phyloP scores from a whole-genome alignment of 2,329 filamentous ascomycete species.

The Sarocladiaceae sp. region DNA sequence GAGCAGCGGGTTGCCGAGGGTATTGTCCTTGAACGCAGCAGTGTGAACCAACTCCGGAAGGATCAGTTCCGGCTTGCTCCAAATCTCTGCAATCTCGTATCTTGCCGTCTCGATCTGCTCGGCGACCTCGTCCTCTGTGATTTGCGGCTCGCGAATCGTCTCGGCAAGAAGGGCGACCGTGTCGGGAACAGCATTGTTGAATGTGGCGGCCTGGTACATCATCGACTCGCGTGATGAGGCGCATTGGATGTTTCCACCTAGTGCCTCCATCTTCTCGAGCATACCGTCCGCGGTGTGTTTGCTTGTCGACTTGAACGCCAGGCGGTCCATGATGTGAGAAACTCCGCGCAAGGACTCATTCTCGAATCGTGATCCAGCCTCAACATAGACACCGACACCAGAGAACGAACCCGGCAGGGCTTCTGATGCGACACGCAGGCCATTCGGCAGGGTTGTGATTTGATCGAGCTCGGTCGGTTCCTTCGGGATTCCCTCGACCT shows the following conservation, averaged over 20 bases:
- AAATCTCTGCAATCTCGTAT: slow-evolving; percentile 96
- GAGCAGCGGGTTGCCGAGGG: slow-evolving; percentile 85
- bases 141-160: slow-evolving; percentile 80
- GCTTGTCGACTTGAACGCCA: slow-evolving; percentile 89
- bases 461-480: slow-evolving; percentile 84
- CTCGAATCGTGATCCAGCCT: slow-evolving; percentile 93
- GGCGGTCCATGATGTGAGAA: slow-evolving; percentile 91
- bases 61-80: slow-evolving; percentile 95
- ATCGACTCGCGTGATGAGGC: slow-evolving; percentile 91
- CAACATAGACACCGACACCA: slow-evolving; percentile 91
- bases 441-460: slow-evolving; percentile 86
- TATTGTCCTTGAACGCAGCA: slow-evolving; percentile 94
- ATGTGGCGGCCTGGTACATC: slow-evolving; percentile 98
- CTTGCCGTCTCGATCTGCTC: slow-evolving; percentile 87
- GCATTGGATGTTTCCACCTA: slow-evolving; percentile 96
- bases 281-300: slow-evolving; percentile 73
- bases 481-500: slow-evolving; percentile 32
- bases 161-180: slow-evolving; percentile 85
- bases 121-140: slow-evolving; percentile 81
- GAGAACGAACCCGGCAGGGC: slow-evolving; percentile 92
- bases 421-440: slow-evolving; percentile 90
- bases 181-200: slow-evolving; percentile 84
- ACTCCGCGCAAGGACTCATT: slow-evolving; percentile 79
- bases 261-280: slow-evolving; percentile 78
- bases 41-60: slow-evolving; percentile 93